These are phyloP conservation scores for Amanita jacksonii DNA, from an alignment of 768 basidiomycete species.

Conservation along the genomic window DNA sequence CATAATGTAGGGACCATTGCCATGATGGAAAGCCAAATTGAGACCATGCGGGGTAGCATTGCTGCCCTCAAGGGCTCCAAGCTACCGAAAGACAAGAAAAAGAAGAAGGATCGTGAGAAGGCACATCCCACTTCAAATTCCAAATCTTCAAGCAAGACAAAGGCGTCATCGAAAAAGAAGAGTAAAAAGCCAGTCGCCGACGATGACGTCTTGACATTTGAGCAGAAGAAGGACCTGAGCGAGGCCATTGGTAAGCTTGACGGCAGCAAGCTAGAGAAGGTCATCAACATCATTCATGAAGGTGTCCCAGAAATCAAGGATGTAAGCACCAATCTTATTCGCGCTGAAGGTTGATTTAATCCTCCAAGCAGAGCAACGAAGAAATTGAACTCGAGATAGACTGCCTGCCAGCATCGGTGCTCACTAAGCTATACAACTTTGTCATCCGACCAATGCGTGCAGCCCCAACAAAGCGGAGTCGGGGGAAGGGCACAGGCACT, in stretches of 20 bases:
- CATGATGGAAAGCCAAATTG: conserved; percentile 74
- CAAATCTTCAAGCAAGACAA: conserved; percentile 46
- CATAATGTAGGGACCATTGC: conserved; percentile 50
- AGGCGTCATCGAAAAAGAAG: conserved; percentile 45
- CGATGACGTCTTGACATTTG: conserved; percentile 81
- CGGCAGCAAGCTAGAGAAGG: conserved; percentile 74
- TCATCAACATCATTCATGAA: conserved; percentile 92
- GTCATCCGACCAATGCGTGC: conserved; percentile 75
- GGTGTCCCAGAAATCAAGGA: conserved; percentile 90
- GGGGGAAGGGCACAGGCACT: conserved; percentile 77
- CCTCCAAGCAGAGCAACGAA: conserved; percentile 65
- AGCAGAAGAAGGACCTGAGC: conserved; percentile 97
- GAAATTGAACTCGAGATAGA: conserved; percentile 99
- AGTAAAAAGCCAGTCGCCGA: conserved; percentile 60
- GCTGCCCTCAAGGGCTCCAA: conserved; percentile 49
- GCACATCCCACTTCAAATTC: conserved; percentile 53
- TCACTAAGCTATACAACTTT: conserved; percentile 92
- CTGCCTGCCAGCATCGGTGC: conserved; percentile 71
- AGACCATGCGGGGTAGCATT: conserved; percentile 63
- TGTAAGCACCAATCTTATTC: conserved; percentile 37
- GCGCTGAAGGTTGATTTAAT: conserved; percentile 9
- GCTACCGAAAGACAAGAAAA: conserved; percentile 55
- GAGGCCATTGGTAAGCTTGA: conserved; percentile 88
- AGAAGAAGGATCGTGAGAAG: conserved; percentile 54
- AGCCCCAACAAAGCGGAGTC: conserved; percentile 53